These are phyloP conservation scores for Trichoderma semiorbis DNA, from an alignment of 2,329 filamentous ascomycete genomes.

Conservation along the genomic window DNA sequence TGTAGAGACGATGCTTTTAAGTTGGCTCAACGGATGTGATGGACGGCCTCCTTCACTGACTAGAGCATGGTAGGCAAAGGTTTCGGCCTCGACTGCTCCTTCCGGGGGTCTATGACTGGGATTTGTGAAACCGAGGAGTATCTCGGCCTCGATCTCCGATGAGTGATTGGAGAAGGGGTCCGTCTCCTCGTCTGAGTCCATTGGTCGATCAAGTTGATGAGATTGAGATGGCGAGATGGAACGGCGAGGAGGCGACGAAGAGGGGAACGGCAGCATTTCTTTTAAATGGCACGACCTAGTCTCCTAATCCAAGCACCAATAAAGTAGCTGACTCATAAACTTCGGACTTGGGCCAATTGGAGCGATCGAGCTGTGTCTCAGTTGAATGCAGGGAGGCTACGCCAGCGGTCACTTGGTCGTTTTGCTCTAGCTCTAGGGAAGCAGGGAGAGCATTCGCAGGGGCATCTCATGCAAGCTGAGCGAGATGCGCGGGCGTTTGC, in stretches of 20 bases:
- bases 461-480: background rate
- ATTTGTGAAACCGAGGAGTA: background rate
- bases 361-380: background rate
- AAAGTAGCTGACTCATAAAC: background rate
- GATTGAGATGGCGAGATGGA: background rate
- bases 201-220: background rate
- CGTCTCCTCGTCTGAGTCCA: background rate
- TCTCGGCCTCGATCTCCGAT: background rate
- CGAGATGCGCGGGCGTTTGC: background rate
- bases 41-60: slow-evolving; percentile 17
- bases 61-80: slow-evolving; percentile 7
- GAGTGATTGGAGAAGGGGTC: background rate
- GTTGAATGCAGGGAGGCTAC: background rate
- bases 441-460: background rate
- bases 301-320: background rate
- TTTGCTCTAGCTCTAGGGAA: background rate
- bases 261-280: background rate
- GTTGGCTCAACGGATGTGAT: slow-evolving; percentile 7
- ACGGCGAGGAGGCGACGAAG: background rate
- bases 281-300: background rate
- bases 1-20: background rate
- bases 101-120: background rate
- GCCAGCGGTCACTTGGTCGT: background rate
- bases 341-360: background rate
- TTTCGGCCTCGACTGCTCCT: background rate